Evolutionary conservation across 225 moss, liverwort and hornwort species (phyloP).

Genomic region (Anthoceros angustus): DNA sequence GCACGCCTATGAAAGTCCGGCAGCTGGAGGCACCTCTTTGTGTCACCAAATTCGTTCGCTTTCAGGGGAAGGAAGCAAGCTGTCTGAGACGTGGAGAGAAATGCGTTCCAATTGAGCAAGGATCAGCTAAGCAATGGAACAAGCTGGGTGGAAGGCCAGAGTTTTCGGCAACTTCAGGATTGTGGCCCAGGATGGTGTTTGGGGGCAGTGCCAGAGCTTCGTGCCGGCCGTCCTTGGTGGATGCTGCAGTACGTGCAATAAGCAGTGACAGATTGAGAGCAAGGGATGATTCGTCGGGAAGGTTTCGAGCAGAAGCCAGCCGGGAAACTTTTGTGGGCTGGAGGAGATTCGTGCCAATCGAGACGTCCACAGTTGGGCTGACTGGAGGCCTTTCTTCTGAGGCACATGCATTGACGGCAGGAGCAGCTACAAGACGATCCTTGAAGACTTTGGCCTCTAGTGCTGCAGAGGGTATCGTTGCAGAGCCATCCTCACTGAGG

Average conservation of each 20-base stretch:
- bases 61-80: not conserved
- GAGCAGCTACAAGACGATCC: not conserved
- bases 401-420: too few relatives aligned
- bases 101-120: not conserved
- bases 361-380: not conserved
- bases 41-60: not conserved
- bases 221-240: not conserved
- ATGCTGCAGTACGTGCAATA: not conserved
- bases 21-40: not conserved
- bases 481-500: slow-evolving; percentile 55
- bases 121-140: not conserved
- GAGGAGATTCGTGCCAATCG: not conserved
- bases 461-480: slow-evolving; percentile 43
- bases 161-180: not conserved
- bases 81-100: not conserved
- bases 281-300: not conserved
- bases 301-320: not conserved
- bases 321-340: not conserved
- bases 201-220: not conserved
- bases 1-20: not conserved
- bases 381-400: too few relatives aligned
- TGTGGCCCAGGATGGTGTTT: not conserved
- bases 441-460: not conserved
- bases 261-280: not conserved
- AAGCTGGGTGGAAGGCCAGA: not conserved